These are phyloP conservation scores for Russula olivacea DNA, from an alignment of 768 basidiomycete genomes.

Conservation along the genomic window DNA sequence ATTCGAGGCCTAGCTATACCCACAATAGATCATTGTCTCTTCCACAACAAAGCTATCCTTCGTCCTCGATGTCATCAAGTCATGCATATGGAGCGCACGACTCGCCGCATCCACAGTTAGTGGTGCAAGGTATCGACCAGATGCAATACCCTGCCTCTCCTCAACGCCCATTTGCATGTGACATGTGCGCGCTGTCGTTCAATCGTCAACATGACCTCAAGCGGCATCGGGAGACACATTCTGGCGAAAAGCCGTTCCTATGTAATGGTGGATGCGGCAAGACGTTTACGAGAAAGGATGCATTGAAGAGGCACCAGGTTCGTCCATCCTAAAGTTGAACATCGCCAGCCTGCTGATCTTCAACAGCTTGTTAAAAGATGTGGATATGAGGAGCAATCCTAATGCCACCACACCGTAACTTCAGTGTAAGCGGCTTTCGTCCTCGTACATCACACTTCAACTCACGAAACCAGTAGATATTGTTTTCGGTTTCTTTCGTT, in stretches of 20 bases:
- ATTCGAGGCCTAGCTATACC: constrained; percentile 12
- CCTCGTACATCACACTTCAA: background rate
- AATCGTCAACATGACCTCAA: constrained; percentile 83
- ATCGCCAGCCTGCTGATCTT: background rate
- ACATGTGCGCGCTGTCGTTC: constrained; percentile 72
- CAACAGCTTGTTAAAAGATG: constrained; percentile 70
- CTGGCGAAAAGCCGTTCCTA: constrained; percentile 76
- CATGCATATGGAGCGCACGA: constrained; percentile 15
- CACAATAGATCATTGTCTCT: constrained; percentile 21
- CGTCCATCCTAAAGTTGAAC: constrained; percentile 24
- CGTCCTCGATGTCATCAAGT: constrained; percentile 2
- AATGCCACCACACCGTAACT: constrained; percentile 10
- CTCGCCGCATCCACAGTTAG: constrained; percentile 25
- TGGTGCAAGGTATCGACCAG: constrained; percentile 25
- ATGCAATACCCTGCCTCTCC: constrained; percentile 37
- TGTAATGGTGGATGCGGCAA: constrained; percentile 84
- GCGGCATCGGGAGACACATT: constrained; percentile 78
- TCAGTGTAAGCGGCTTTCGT: constrained; percentile 3
- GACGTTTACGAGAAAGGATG: constrained; percentile 84
- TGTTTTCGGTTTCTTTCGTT: background rate
- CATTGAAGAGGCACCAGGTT: constrained; percentile 81
- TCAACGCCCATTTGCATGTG: constrained; percentile 37
- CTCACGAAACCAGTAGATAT: constrained; percentile 10
- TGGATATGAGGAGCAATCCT: constrained; percentile 56
- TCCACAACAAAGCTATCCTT: constrained; percentile 8